Evolutionary conservation across 2,329 filamentous ascomycete species (phyloP).

Genomic region (Rhytidhysteron rufulum): DNA sequence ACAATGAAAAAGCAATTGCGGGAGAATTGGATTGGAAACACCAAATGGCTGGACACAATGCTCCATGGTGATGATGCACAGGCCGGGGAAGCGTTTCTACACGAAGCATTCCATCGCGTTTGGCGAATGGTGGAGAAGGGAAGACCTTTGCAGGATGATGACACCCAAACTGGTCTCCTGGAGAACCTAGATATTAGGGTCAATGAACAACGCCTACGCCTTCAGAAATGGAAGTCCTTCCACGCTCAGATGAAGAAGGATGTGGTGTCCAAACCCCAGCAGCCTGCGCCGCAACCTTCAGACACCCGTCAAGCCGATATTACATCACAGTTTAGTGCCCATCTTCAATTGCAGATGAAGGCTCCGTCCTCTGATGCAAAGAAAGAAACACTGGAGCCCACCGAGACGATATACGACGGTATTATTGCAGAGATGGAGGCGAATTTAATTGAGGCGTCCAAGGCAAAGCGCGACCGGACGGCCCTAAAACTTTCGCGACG

Average conservation of each 20-base stretch:
- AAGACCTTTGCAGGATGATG: conserved; percentile 54
- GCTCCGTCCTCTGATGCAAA: conserved; percentile 10
- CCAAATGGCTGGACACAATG: conserved; percentile 69
- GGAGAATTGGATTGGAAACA: conserved; percentile 75
- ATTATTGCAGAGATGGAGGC: conserved; percentile 29
- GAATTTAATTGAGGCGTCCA: conserved; percentile 20
- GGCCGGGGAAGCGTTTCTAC: conserved; percentile 60
- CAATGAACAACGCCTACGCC: conserved; percentile 60
- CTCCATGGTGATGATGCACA: conserved; percentile 61
- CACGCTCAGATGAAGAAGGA: conserved; percentile 39
- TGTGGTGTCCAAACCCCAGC: conserved; percentile 1
- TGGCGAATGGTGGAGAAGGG: conserved; percentile 66
- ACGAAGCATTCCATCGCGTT: conserved; percentile 63
- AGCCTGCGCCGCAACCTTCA: conserved; percentile 8
- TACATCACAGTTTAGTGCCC: conserved; percentile 29
- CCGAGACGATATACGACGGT: conserved; percentile 15
- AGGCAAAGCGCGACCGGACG: conserved; percentile 13
- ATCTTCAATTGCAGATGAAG: conserved; percentile 27
- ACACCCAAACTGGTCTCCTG: conserved; percentile 52
- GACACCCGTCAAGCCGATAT: conserved; percentile 8
- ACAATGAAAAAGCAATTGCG: conserved; percentile 57
- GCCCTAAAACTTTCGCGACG: conserved; percentile 12
- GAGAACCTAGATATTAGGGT: conserved; percentile 70
- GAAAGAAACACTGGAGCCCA: conserved; percentile 2
- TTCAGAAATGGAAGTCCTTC: conserved; percentile 73